Evolutionary conservation across 73 alveolate genomes (phyloP), one percentile per base, ranked within the genome.

Genomic region (Stentor coeruleus): DNA sequence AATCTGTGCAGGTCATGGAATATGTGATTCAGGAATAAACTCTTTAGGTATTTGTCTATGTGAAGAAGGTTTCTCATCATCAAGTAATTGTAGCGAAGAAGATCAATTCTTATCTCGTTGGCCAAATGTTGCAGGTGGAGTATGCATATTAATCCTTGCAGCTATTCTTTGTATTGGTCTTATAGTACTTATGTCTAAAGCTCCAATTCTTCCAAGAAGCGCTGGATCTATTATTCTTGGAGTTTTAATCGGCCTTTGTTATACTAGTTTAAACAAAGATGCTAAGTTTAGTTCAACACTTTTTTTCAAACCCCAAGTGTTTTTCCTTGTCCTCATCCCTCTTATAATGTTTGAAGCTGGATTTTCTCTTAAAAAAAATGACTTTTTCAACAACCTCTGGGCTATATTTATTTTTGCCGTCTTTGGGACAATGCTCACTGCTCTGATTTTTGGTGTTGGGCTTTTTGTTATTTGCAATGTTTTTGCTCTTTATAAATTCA

Each of bases 281-380:
- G 33, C 36, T 42, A 31, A 85, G 39, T 14, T 85, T 20, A 58
- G 28, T 26, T 59, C 77, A 15, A 28, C 41, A 6, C 38, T 85
- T 1, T 59, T 74, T n/a, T 85, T 85, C 41, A 85, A 85, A n/a
- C 86, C 85, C 3, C 74, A 85, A 59, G 84, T 85, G 0, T 86
- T 86, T 76, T 82, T 86, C 74, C 40, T 86, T 30, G 3, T 86
- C 4, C 75, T 86, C 6, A 76, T 86, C 36, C 92, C 92, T 0
- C 92, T 89, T 26, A 86, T 86, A 6, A 86, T 86, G 89, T 86
- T 77, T 86, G 92, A 86, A 39, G 89, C 89, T 3, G 92, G 92
- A 3, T 86, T 72, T 80, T 59, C 77, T 38, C 57, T 82, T 31
- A 59, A 82, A 31, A 81, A 82, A 74, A 85, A 81, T 58, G 35